Evolutionary conservation across 768 basidiomycete genomes (phyloP), one percentile per base, ranked within the genome.

Genomic region (Termitomyces sp.): DNA sequence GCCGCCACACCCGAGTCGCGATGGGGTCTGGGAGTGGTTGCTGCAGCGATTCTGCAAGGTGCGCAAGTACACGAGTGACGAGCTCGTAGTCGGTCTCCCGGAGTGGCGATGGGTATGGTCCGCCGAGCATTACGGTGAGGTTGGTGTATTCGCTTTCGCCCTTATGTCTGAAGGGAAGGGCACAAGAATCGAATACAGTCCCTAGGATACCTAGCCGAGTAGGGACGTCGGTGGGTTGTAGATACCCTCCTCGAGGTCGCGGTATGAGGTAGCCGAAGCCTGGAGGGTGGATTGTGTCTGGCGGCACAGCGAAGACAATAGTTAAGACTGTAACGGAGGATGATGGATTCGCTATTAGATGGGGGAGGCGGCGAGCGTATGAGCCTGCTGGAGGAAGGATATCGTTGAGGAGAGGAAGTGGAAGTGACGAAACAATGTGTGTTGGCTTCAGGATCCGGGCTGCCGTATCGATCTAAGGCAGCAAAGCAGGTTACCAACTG

Each of bases 211-310:
- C 84, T 12, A 79, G 72, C 52, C 72, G 65, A 38, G 71, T 67
- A 4, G 62, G 52, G 3, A 58, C 16, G 57, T 61, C 28, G 60
- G 16, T 16, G 58, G 18, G 66, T 13, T 63, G 58, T n/a, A 73
- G 67, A 65, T 91, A 90, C 22, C 80, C 88, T 5, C 72, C 72
- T 36, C 74, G 75, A 0, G 90, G 86, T 16, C 95, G 90, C 0
- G 96, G 94, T 56, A 97, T 82, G 69, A 99, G 88, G 76, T 95
- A 98, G 9, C 96, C 96, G 71, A 98, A 99, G 4, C 96, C 96
- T 2, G 81, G 80, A 0, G 94, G 94, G 66, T 94, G 90, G 53
- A 96, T 80, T 24, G 71, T 60, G 59, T 75, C 69, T 24, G 76
- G 71, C 35, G 82, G 70, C 35, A 71, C 69, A 48, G 86, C 77